These are phyloP conservation scores for Phytophthora foliorum DNA, from an alignment of 352 stramenopile genomes.

Conservation along the genomic window DNA sequence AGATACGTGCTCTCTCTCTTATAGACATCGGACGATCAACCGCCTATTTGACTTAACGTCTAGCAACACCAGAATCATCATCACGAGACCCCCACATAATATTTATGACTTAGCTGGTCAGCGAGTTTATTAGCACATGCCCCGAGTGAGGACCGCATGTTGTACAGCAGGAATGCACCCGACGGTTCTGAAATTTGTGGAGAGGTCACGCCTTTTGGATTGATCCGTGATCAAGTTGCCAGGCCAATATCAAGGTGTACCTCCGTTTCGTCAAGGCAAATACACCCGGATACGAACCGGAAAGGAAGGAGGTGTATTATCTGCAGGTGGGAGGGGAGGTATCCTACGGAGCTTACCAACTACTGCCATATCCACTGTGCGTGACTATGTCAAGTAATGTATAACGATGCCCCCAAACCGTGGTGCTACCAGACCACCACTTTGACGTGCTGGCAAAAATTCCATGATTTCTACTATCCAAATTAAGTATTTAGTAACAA, in stretches of 20 bases:
- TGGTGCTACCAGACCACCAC: not conserved
- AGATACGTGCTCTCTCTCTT: not conserved
- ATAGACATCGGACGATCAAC: constrained; percentile 4
- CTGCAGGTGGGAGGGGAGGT: not conserved
- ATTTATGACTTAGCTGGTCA: constrained; percentile 5
- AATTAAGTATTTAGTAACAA: not conserved
- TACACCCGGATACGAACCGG: not conserved
- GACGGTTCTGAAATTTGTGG: not conserved
- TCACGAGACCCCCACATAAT: constrained; percentile 5
- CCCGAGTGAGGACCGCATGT: constrained; percentile 1
- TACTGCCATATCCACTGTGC: not conserved
- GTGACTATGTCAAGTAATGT: not conserved
- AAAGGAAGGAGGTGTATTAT: constrained; percentile 5
- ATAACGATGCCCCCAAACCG: not conserved
- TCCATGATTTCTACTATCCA: not conserved
- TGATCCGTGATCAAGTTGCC: not conserved
- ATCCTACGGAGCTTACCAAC: constrained; percentile 1
- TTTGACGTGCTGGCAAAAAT: not conserved
- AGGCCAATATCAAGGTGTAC: not conserved
- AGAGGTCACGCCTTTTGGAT: not conserved
- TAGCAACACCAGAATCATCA: not conserved
- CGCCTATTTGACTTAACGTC: not conserved
- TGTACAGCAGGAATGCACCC: not conserved
- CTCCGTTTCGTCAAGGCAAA: constrained; percentile 1
- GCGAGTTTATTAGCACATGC: constrained; percentile 2